Conservation (phyloP, 2,329 filamentous ascomycete genomes). For the Calcarisporium arbuscula region DNA sequence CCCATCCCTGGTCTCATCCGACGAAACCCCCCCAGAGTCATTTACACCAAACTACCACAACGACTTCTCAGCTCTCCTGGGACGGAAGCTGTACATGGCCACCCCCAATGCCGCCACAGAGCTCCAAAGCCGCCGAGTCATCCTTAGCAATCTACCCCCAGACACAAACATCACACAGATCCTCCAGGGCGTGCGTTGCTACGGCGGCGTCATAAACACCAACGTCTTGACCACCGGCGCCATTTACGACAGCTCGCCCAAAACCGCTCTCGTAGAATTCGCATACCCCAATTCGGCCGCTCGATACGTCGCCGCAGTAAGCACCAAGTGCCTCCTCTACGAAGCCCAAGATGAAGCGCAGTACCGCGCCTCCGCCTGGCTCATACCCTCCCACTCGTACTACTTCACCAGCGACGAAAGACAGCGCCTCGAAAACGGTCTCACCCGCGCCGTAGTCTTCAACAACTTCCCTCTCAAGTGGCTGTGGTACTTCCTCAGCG, state of each 20-base stretch:
- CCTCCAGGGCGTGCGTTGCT: conserved; percentile 24
- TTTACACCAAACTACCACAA: conserved; percentile 1
- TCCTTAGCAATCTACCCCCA: conserved; percentile 18
- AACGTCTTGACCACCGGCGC: conserved; percentile 4
- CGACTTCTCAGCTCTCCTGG: background rate
- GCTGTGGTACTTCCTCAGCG: conserved; percentile 16
- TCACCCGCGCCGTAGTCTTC: conserved; percentile 12
- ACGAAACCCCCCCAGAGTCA: background rate
- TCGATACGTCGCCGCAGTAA: background rate
- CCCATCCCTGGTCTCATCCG: no score
- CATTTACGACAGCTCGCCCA: background rate
- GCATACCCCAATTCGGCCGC: conserved; percentile 1
- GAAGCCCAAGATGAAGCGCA: background rate
- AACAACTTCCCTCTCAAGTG: conserved; percentile 11
- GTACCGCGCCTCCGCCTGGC: conserved; percentile 3
- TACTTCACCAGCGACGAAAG: background rate
- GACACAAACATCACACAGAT: conserved; percentile 26
- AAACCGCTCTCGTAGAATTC: conserved; percentile 17
- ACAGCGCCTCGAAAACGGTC: background rate
- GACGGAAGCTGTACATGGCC: background rate
- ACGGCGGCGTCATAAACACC: conserved; percentile 10
- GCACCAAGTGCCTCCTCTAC: background rate
- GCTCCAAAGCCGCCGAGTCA: conserved; percentile 14
- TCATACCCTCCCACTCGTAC: conserved; percentile 12
- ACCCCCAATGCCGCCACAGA: background rate